Percentiles rank a stretch among this genome's conserved stretches.
phyloP scores from a whole-genome alignment of 1,284 basidiomycete species.

The Trichosporon faecale region DNA sequence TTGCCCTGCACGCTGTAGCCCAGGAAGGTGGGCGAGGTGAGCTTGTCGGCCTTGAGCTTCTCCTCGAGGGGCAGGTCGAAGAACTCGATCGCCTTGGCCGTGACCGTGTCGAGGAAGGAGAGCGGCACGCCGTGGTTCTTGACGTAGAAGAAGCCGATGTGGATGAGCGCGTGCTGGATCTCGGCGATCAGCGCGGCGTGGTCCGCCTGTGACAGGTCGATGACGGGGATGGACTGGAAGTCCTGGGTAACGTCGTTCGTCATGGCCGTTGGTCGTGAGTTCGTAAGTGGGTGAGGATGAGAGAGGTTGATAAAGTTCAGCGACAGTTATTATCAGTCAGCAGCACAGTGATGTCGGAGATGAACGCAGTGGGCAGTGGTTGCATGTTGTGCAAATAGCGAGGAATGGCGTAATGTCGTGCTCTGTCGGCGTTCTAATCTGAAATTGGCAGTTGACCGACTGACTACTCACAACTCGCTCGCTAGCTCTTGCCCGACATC shows the following conservation, averaged over 20 bases:
- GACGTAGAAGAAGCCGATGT: conserved; percentile 27
- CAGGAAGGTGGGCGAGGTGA: conserved; percentile 25
- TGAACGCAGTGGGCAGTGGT: neutral
- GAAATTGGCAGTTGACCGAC: neutral
- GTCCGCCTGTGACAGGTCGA: conserved; percentile 23
- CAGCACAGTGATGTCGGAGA: neutral
- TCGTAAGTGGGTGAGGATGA: neutral
- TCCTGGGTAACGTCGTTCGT: conserved; percentile 12
- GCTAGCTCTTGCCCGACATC: neutral
- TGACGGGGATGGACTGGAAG: conserved; percentile 23
- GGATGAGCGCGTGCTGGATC: conserved; percentile 20
- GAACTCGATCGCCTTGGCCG: conserved; percentile 19
- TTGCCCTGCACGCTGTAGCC: conserved; percentile 26
- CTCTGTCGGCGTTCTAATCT: neutral
- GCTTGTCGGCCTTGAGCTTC: conserved; percentile 39
- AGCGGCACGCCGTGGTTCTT: conserved; percentile 22
- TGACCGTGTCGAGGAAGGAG: conserved; percentile 15
- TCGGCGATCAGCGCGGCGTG: conserved; percentile 18
- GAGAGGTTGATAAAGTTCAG: neutral
- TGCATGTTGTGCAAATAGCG: neutral
- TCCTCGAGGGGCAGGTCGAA: conserved; percentile 37
- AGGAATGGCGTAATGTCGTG: neutral
- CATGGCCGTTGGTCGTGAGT: neutral
- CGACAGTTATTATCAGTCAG: neutral
- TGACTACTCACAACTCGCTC: neutral